A percentile compares a stretch with the other conserved stretches of the same genome.
These are phyloP conservation scores for Solanum piurae DNA, from an alignment of 257 asterid genomes.

Conservation along the genomic window DNA sequence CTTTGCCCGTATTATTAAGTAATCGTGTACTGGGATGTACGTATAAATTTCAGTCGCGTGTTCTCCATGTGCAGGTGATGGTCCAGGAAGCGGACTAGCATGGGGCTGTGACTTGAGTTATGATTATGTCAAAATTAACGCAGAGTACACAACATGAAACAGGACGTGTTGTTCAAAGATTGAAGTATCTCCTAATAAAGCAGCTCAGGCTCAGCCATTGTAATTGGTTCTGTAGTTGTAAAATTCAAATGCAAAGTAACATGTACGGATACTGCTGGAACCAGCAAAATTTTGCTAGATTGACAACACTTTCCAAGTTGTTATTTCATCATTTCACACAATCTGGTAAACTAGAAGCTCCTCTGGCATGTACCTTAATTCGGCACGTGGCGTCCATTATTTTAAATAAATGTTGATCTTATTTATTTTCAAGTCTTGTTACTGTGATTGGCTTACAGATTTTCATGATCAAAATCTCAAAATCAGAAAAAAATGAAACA, in stretches of 20 bases:
- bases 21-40: not conserved
- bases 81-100: slow-evolving; percentile 68
- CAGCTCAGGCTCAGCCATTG: not conserved
- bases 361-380: not conserved
- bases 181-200: not conserved
- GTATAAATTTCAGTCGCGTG: not conserved
- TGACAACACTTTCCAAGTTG: not conserved
- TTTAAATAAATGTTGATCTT: not conserved
- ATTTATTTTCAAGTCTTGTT: not conserved
- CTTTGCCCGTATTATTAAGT: not conserved
- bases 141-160: slow-evolving; percentile 58
- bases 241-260: not conserved
- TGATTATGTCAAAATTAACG: slow-evolving; percentile 87
- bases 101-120: slow-evolving; percentile 98
- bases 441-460: not conserved
- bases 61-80: slow-evolving; percentile 45
- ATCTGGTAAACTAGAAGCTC: not conserved
- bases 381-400: too few relatives aligned
- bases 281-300: not conserved
- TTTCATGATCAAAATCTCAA: not conserved
- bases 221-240: not conserved
- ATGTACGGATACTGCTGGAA: not conserved
- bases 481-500: not conserved
- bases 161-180: not conserved
- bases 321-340: not conserved